Conservation (phyloP, 2,329 filamentous ascomycete genomes). For the Madurella mycetomatis region DNA sequence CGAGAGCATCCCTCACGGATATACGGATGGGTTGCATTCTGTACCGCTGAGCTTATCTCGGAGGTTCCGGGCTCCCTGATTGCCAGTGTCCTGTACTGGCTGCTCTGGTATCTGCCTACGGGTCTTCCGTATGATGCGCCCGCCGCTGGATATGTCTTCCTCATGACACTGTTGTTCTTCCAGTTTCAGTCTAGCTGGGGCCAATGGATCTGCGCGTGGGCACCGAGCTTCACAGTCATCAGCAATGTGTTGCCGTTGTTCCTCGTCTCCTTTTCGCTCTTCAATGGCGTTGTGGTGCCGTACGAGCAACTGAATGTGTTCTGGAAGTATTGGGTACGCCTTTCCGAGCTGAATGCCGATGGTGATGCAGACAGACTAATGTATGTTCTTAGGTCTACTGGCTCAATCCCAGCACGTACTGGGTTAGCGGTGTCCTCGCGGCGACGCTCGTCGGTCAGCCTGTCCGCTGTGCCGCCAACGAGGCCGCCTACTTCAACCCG, state of each 20-base stretch:
- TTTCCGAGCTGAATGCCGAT: neutral
- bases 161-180: constrained; percentile 76
- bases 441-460: constrained; percentile 51
- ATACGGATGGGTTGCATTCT: constrained; percentile 71
- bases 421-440: constrained; percentile 58
- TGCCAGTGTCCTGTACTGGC: constrained; percentile 61
- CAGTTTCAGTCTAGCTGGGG: constrained; percentile 72
- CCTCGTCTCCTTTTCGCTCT: constrained; percentile 69
- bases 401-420: constrained; percentile 63
- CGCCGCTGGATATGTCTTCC: constrained; percentile 68
- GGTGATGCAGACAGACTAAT: too few species aligned
- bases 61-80: constrained; percentile 68
- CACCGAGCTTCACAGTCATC: constrained; percentile 73
- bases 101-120: constrained; percentile 67
- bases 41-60: constrained; percentile 59
- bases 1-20: constrained; percentile 75
- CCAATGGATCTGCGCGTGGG: constrained; percentile 81
- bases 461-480: constrained; percentile 50
- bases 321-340: constrained; percentile 57
- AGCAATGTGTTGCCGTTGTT: constrained; percentile 69
- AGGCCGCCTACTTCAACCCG: constrained; percentile 57
- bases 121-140: constrained; percentile 63
- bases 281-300: constrained; percentile 72
- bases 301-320: constrained; percentile 62
- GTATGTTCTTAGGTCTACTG: constrained; percentile 51